These are phyloP conservation scores for Rusavskia elegans DNA, from an alignment of 495 filamentous ascomycete species.

Conservation along the genomic window DNA sequence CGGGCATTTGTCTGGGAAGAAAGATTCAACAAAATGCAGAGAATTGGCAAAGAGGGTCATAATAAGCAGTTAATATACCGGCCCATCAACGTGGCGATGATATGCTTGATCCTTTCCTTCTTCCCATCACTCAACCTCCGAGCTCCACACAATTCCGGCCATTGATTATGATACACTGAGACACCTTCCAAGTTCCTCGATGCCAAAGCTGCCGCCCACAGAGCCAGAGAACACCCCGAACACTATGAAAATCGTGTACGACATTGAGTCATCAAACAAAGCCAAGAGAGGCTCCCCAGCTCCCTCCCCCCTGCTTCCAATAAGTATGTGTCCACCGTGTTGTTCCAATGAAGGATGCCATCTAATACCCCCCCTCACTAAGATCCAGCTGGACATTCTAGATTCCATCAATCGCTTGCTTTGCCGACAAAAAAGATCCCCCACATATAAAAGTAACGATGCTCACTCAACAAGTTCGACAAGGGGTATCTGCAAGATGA, in stretches of 20 bases:
- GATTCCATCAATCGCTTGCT: not conserved
- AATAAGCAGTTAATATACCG: no score
- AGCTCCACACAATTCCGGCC: not conserved
- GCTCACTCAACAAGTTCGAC: slow-evolving; percentile 1
- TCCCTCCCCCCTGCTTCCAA: not conserved
- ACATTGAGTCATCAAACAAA: not conserved
- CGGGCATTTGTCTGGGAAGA: no score
- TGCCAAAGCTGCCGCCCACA: not conserved
- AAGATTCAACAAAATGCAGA: no score
- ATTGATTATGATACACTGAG: not conserved
- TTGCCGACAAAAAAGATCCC: not conserved
- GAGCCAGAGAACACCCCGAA: not conserved
- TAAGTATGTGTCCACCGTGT: not conserved
- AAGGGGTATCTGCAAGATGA: slow-evolving; percentile 11
- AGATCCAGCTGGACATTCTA: not conserved
- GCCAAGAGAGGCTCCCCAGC: not conserved
- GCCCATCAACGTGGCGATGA: no score
- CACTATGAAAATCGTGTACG: not conserved
- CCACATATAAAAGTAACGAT: slow-evolving; percentile 2
- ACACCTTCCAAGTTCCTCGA: not conserved
- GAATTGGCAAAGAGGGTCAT: no score
- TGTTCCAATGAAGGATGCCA: slow-evolving; percentile 11
- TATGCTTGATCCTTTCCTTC: no score
- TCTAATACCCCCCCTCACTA: slow-evolving; percentile 1
- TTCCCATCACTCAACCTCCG: no score